phyloP scores from a whole-genome alignment of 2,329 filamentous ascomycete species.

The Pseudogymnoascus sp. region DNA sequence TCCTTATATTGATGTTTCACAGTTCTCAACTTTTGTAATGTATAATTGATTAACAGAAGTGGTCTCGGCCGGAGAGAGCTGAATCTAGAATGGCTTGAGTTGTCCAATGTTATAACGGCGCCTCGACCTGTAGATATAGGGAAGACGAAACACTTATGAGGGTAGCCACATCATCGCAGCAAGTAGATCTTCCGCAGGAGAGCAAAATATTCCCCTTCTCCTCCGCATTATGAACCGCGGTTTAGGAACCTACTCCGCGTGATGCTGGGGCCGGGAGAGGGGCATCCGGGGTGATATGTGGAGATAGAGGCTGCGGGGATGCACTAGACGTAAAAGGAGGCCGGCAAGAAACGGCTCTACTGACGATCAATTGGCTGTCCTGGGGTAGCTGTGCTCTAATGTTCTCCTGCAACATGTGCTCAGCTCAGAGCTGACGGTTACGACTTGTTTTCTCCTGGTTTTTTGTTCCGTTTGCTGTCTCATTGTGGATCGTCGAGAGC shows the following conservation, averaged over 20 bases:
- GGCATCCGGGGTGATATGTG: neutral
- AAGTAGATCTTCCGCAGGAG: neutral
- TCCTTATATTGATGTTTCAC: no score
- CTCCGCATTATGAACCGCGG: neutral
- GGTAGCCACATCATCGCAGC: neutral
- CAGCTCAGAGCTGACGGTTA: neutral
- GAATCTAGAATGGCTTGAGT: no score
- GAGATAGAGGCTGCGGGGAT: neutral
- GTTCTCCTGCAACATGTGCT: neutral
- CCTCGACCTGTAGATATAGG: neutral
- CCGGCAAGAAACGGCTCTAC: neutral
- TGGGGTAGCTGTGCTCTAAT: neutral
- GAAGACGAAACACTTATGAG: neutral
- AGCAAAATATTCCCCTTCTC: neutral
- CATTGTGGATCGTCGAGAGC: neutral
- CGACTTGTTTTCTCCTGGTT: neutral
- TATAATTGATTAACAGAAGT: no score
- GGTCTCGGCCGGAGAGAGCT: no score
- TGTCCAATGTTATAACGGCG: neutral
- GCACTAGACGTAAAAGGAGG: slow-evolving; percentile 1
- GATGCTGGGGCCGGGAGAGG: neutral
- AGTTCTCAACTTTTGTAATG: no score
- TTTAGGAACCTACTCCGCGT: neutral
- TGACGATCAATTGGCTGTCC: neutral
- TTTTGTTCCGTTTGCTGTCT: neutral